Conservation (phyloP, 2,329 filamentous ascomycete species). For the Ophiostoma perfectum region DNA sequence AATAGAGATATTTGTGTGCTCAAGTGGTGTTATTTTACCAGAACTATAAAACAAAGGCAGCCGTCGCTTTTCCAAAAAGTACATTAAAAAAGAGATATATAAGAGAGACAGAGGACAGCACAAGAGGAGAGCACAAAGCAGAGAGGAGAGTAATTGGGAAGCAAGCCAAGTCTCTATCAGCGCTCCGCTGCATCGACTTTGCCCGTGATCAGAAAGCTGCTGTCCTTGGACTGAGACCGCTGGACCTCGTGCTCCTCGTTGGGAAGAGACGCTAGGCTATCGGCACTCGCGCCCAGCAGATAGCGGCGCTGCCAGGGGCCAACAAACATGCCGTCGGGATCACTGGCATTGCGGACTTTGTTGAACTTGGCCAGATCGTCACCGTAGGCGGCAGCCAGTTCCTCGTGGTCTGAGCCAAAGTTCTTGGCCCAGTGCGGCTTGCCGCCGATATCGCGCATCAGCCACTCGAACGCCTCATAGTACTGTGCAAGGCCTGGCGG, state of each 20-base stretch:
- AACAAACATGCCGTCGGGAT: constrained; percentile 73
- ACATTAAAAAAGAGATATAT: neutral
- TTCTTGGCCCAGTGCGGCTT: constrained; percentile 81
- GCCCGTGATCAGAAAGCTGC: constrained; percentile 47
- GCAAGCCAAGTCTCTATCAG: neutral
- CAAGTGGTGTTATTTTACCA: neutral
- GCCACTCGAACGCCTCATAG: constrained; percentile 74
- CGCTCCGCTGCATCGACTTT: constrained; percentile 44
- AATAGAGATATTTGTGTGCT: neutral
- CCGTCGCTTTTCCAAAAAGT: neutral
- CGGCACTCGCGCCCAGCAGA: constrained; percentile 42
- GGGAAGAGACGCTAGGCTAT: constrained; percentile 24
- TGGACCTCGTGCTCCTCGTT: constrained; percentile 29
- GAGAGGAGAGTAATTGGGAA: neutral
- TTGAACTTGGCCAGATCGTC: constrained; percentile 56
- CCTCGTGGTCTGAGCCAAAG: constrained; percentile 51
- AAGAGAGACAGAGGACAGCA: too few species aligned
- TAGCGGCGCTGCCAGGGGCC: constrained; percentile 82
- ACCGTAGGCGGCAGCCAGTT: constrained; percentile 59
- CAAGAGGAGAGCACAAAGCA: neutral
- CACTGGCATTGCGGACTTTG: constrained; percentile 56
- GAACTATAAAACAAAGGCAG: neutral
- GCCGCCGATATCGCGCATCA: constrained; percentile 72
- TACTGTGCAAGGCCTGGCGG: constrained; percentile 64
- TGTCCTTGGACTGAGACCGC: constrained; percentile 42